A percentile compares a stretch with the other conserved stretches of the same genome.
Evolutionary conservation across 2,329 filamentous ascomycete genomes (phyloP).

Genomic region (Cylindrodendrum hubeiense): DNA sequence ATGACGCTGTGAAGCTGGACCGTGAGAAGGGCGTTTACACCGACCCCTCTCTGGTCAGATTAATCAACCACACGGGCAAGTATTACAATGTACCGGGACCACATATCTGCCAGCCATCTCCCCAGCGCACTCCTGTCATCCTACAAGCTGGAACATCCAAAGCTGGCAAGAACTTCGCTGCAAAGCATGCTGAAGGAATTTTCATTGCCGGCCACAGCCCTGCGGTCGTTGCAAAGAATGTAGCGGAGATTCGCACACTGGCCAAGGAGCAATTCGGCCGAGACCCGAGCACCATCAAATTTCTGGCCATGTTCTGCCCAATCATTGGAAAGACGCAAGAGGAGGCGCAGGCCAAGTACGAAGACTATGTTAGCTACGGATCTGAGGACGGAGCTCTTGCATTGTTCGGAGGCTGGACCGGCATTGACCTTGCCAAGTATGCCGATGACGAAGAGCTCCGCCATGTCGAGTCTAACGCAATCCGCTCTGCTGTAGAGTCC

Average conservation of each 20-base stretch:
- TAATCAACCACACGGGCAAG: constrained; percentile 73
- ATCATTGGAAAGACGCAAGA: constrained; percentile 71
- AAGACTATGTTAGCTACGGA: constrained; percentile 66
- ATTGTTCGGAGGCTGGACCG: constrained; percentile 76
- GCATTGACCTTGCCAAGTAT: constrained; percentile 72
- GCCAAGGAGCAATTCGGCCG: constrained; percentile 63
- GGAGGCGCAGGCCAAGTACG: constrained; percentile 64
- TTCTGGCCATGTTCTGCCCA: constrained; percentile 69
- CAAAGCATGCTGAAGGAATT: constrained; percentile 74
- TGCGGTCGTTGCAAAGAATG: constrained; percentile 64
- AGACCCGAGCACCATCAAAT: constrained; percentile 68
- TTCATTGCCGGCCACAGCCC: constrained; percentile 72
- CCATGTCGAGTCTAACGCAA: constrained; percentile 71
- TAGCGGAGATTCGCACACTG: constrained; percentile 67
- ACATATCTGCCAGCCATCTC: constrained; percentile 71
- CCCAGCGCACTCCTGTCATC: constrained; percentile 73
- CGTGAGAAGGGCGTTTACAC: constrained; percentile 63
- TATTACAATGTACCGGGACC: constrained; percentile 70
- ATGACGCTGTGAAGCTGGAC: constrained; percentile 70
- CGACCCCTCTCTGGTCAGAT: constrained; percentile 61
- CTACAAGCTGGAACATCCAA: constrained; percentile 74
- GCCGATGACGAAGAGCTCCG: constrained; percentile 73
- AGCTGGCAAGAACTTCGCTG: constrained; percentile 70
- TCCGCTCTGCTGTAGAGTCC: constrained; percentile 62
- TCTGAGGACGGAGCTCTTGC: constrained; percentile 73